A percentile compares a stretch with the other conserved stretches of the same genome.
Conservation (phyloP, 1,139 yeast genomes). For the Magnusiomyces tetraspermus region DNA sequence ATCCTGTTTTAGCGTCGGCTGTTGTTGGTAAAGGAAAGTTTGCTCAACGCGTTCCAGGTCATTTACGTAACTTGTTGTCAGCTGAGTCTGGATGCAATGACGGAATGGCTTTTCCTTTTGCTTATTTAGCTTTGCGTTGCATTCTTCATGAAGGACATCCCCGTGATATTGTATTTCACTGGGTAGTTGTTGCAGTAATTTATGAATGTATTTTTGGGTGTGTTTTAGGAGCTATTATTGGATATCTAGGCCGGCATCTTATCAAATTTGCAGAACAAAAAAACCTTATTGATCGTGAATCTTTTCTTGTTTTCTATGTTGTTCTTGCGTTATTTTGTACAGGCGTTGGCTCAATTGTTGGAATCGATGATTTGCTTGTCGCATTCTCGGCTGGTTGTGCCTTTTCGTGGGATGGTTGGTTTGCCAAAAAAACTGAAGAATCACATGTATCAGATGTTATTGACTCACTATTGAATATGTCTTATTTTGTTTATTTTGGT, state of each 20-base stretch:
- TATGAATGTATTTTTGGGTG: conserved; percentile 88
- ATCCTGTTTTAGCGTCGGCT: conserved; percentile 95
- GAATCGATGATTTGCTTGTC: conserved; percentile 85
- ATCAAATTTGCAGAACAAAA: conserved; percentile 70
- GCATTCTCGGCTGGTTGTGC: conserved; percentile 96
- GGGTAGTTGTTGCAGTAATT: conserved; percentile 70
- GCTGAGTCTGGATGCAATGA: conserved; percentile 98
- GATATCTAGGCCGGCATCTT: conserved; percentile 63
- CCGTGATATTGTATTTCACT: conserved; percentile 66
- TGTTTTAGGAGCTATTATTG: conserved; percentile 64
- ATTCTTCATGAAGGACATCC: conserved; percentile 59
- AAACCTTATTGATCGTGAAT: conserved; percentile 81
- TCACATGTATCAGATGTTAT: conserved; percentile 89
- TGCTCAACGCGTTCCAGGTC: conserved; percentile 96
- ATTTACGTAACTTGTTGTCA: conserved; percentile 74
- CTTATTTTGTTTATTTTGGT: conserved; percentile 89
- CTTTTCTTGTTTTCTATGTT: conserved; percentile 83
- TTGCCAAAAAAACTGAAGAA: conserved; percentile 78
- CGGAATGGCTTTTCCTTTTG: conserved; percentile 97
- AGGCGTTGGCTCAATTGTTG: conserved; percentile 86
- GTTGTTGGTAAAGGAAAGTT: conserved; percentile 97
- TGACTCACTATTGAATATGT: conserved; percentile 61
- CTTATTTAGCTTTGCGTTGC: conserved; percentile 61
- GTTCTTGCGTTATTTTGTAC: conserved; percentile 82
- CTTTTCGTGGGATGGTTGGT: conserved; percentile 95